Evolutionary conservation across 2,329 filamentous ascomycete species (phyloP), one percentile per base, ranked within the genome.

Genomic region (Pseudopithomyces chartarum): DNA sequence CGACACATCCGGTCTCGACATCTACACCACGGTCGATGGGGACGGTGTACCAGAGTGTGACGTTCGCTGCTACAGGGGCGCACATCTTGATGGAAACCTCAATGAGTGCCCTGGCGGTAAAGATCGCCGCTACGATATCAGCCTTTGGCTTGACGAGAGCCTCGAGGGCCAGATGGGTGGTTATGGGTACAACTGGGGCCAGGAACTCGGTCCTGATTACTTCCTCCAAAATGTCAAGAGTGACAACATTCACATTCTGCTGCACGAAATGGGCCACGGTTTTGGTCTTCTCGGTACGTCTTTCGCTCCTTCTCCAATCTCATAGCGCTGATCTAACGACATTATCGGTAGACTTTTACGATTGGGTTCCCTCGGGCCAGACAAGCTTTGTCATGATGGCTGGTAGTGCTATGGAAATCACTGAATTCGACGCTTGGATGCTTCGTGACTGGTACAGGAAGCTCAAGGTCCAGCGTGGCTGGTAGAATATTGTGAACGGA

Each of bases 361-460:
- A 80, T 65, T 81, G 78, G 79, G 78, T 73, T 19, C 79, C 80
- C 0, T 70, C 69, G 6, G 78, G 78, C 6, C 61, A 77, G 32
- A 63, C 65, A 7, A 78, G 70, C 63, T 82, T 81, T 66, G 73
- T 81, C 59, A 81, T 82, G 80, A 62, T 75, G 43, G 78, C 80
- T 46, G 80, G 80, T 3, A 76, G 75, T 44, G 68, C 80, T 1
- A 68, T 62, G 19, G 56, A 72, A 45, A 73, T 82, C 19, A 82
- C 80, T 2, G 79, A 82, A 40, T 82, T 82, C 47, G 80, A 82
- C 51, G 78, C 76, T 19, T 82, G 80, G 80, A 82, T 82, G 79
- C 64, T 78, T 45, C 66, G 79, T 1, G 78, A 82, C 63, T 82
- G 79, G 78, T 82, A 79, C 79, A 72, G 71, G 60, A 69, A 76